phyloP scores from a whole-genome alignment of 2,329 filamentous ascomycete genomes.

The Harringtonia aguacate region DNA sequence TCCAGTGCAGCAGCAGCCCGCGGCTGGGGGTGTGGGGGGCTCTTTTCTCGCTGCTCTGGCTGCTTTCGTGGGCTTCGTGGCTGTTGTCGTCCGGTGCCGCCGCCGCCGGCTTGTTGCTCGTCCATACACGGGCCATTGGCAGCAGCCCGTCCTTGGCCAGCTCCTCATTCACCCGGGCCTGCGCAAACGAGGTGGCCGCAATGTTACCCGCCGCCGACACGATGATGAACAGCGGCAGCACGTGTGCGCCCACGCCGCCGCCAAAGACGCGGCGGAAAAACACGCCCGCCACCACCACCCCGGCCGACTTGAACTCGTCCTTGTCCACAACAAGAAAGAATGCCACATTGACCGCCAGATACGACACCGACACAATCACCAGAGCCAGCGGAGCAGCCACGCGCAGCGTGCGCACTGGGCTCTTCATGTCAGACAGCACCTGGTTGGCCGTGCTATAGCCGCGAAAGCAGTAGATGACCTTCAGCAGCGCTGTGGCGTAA shows the following conservation, averaged over 20 bases:
- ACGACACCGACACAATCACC: conserved; percentile 39
- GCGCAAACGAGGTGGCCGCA: conserved; percentile 34
- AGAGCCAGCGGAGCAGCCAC: conserved; percentile 45
- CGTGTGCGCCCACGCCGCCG: conserved; percentile 29
- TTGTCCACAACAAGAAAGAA: conserved; percentile 49
- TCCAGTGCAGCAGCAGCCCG: conserved; percentile 45
- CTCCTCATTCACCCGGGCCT: conserved; percentile 36
- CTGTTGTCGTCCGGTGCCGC: not conserved
- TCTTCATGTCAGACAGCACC: conserved; percentile 43
- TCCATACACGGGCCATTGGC: conserved; percentile 26
- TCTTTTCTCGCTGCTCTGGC: no score
- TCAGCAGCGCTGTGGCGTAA: conserved; percentile 40
- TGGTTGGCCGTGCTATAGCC: conserved; percentile 46
- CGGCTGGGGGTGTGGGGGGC: conserved; percentile 15
- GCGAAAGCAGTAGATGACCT: conserved; percentile 44
- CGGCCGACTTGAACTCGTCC: conserved; percentile 40
- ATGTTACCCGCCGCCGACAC: conserved; percentile 37
- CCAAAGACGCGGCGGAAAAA: conserved; percentile 49
- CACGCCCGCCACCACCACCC: conserved; percentile 41
- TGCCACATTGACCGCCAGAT: conserved; percentile 46
- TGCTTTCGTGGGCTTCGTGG: no score
- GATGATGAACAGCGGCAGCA: conserved; percentile 34
- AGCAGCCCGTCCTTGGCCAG: conserved; percentile 34
- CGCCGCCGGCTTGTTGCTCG: conserved; percentile 15
- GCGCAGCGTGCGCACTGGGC: conserved; percentile 47